A percentile compares a stretch with the other conserved stretches of the same genome.
Evolutionary conservation across 108 stramenopile species (phyloP).

Genomic region (Mayamaea pseudoterrestris): DNA sequence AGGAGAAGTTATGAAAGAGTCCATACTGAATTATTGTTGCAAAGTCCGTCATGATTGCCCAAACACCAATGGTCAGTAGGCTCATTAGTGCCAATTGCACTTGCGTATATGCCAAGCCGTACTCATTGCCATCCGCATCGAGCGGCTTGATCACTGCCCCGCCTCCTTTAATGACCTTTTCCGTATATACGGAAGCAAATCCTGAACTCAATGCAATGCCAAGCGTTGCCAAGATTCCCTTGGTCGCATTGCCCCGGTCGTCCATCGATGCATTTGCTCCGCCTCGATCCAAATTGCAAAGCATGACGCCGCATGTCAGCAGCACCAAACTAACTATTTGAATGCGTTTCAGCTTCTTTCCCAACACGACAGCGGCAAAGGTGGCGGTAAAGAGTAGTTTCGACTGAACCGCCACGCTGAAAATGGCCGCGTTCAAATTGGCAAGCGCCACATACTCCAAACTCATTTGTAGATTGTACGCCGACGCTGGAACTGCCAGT

Average conservation of each 20-base stretch:
- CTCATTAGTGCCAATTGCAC: slow-evolving; percentile 51
- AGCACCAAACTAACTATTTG: slow-evolving; percentile 74
- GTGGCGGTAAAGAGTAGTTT: slow-evolving; percentile 82
- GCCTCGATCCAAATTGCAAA: slow-evolving; percentile 51
- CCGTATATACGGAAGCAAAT: slow-evolving; percentile 94
- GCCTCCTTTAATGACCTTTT: slow-evolving; percentile 86
- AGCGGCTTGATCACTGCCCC: slow-evolving; percentile 10
- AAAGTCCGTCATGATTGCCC: slow-evolving; percentile 30
- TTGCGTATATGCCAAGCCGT: slow-evolving; percentile 33
- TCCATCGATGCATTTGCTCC: background rate
- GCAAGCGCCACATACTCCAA: slow-evolving; percentile 88
- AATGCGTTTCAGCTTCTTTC: slow-evolving; percentile 53
- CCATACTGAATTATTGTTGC: slow-evolving; percentile 18
- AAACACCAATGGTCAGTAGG: slow-evolving; percentile 51
- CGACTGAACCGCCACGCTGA: slow-evolving; percentile 87
- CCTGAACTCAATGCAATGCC: slow-evolving; percentile 77
- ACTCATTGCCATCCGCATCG: slow-evolving; percentile 30
- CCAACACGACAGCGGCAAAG: slow-evolving; percentile 77
- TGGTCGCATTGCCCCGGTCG: slow-evolving; percentile 16
- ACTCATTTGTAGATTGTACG: slow-evolving; percentile 93
- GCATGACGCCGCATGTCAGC: slow-evolving; percentile 85
- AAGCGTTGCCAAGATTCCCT: slow-evolving; percentile 74
- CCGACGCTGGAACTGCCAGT: slow-evolving; percentile 82
- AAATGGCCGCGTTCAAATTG: slow-evolving; percentile 89
- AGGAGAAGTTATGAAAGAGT: slow-evolving; percentile 30